These are phyloP conservation scores for Starmerella etchellsii DNA, from an alignment of 805 yeast species.

Conservation along the genomic window DNA sequence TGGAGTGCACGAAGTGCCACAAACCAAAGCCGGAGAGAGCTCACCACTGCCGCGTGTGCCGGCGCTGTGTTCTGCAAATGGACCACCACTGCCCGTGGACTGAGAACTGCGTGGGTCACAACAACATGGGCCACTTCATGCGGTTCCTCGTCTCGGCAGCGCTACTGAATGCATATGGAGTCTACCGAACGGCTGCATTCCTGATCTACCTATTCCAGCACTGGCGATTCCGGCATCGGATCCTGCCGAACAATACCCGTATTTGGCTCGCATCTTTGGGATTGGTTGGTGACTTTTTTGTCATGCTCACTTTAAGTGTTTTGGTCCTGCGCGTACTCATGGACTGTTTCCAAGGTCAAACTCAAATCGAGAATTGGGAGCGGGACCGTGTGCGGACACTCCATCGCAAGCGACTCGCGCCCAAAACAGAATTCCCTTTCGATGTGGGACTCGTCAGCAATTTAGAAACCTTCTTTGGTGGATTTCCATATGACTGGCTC, in stretches of 20 bases:
- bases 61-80: constrained; percentile 37
- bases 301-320: constrained; percentile 45
- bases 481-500: constrained; percentile 40
- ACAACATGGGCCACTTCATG: constrained; percentile 64
- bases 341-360: constrained; percentile 51
- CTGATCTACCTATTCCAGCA: constrained; percentile 26
- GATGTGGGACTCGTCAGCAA: constrained; percentile 54
- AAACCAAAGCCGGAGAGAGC: constrained; percentile 32
- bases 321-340: constrained; percentile 49
- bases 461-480: constrained; percentile 42
- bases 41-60: constrained; percentile 32
- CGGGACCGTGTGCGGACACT: constrained; percentile 64
- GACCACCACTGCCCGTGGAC: constrained; percentile 84
- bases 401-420: constrained; percentile 30
- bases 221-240: constrained; percentile 40
- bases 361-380: constrained; percentile 92
- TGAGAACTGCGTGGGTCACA: constrained; percentile 72
- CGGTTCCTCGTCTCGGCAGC: constrained; percentile 53
- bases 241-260: constrained; percentile 37
- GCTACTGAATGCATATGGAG: constrained; percentile 21
- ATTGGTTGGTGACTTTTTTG: constrained; percentile 44
- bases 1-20: constrained; percentile 19
- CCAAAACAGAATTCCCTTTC: constrained; percentile 56
- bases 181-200: constrained; percentile 23
- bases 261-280: constrained; percentile 43